Base-by-base conservation (phyloP, 1,284 basidiomycete species). In the Thelephora terrestris region DNA sequence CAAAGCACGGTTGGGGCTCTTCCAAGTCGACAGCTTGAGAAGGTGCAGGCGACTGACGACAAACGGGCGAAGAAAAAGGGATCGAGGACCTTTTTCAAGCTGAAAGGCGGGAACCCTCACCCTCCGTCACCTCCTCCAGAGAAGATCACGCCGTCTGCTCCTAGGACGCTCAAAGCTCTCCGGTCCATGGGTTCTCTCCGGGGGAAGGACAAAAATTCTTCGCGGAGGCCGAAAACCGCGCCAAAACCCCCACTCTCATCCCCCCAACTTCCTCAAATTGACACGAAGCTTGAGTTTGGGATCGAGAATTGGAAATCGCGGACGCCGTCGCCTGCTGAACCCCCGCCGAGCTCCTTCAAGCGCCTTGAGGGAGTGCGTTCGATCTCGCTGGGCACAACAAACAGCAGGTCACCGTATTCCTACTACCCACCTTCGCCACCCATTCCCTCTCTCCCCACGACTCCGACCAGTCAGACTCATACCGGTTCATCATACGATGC, bases 171-270 rank as follows among this genome's bases (percentile, higher is more conserved):
- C 52, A 88, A 87, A 61, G 79, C 73, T 7, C 67, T 90, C 49
- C 75, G 82, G 21, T 89, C 86, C 1, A 85, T 90, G 79, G 75
- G 85, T 32, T 89, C 86, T 14, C 67, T 90, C 42, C 25, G 25
- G 5, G 25, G 25, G 25, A 82, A 80, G 55, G 73, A 78, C 35
- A 76, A 70, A 54, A 63, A 69, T n/a, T 64, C 68, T 16, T 55
- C 64, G 7, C 5, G 25, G 25, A 48, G 56, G 2, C 55, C 61
- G 27, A 50, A 54, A n/a, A 57, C 56, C 4, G 55, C 65, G 4
- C 43, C 51, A 43, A 62, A 50, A 29, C 34, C 50, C 12, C 34
- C 47, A n/a, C 17, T 47, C 9, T 50, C 10, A 37, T 24, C 54
- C 54, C 74, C 76, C 6, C 72, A 65, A 51, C 66, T 80, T 5